Evolutionary conservation across 179 eudicot genomes (phyloP), one percentile per base, ranked within the genome.

Genomic region (Spergularia azorica): DNA sequence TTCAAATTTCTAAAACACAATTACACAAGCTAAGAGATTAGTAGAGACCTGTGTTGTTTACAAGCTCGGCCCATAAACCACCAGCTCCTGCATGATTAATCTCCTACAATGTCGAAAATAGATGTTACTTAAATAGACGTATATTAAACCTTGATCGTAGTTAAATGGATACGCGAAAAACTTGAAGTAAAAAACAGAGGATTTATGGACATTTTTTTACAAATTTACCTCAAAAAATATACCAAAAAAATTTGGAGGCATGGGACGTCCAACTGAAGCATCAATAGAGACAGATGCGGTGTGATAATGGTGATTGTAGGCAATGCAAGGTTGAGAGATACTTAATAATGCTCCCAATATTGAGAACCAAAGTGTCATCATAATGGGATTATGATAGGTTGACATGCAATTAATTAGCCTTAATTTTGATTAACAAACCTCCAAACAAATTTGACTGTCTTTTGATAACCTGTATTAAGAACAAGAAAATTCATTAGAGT

Each of bases 171-270:
- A 9, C 17, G 21, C 12, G 8, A 68, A 20, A 7, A 39, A 13
- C 2, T 14, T n/a, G n/a, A n/a, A n/a, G n/a, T n/a, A n/a, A 4
- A 50, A 52, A 52, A 52, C 7, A 2, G 9, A 15, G 17, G 5
- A 16, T 52, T 16, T 10, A 18, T 5, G 26, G 5, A 2, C 17
- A 16, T n/a, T n/a, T 4, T 58, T 5, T 26, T n/a, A n/a, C n/a
- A n/a, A n/a, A n/a, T n/a, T n/a, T 78, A 84, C 87, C 87, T 84
- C 87, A 8, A 84, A 84, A 69, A 84, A 84, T 38, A 84, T 72
- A 43, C 87, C 87, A 4, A 75, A 84, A 32, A 84, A 79, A 12
- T 48, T 7, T 1, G 76, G 41, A 21, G 87, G 73, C 38, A 81
- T 84, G 41, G 39, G 83, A 63, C 79, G 84, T 39, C 58, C 67